Evolutionary conservation across 768 basidiomycete genomes (phyloP).

Genomic region (Albatrellus ellisii): DNA sequence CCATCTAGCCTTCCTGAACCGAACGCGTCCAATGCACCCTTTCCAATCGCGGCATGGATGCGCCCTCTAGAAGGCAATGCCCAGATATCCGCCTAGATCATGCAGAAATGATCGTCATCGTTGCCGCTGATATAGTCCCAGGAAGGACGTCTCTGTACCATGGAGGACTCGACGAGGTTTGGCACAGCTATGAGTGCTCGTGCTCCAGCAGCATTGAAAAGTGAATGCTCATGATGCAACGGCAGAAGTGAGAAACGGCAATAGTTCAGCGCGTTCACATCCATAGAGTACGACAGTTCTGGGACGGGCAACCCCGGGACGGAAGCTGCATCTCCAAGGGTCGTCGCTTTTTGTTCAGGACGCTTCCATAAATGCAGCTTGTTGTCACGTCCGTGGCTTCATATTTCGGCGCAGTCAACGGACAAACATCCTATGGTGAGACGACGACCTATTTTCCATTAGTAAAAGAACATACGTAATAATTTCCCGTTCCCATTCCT

Average conservation of each 20-base stretch:
- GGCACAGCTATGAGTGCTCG: slow-evolving; percentile 64
- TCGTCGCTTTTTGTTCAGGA: slow-evolving; percentile 29
- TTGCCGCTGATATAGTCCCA: too few species aligned
- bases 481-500: slow-evolving; percentile 54
- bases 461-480: slow-evolving; percentile 54
- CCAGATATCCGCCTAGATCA: slow-evolving; percentile 85
- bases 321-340: slow-evolving; percentile 40
- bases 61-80: slow-evolving; percentile 52
- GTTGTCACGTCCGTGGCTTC: slow-evolving; percentile 77
- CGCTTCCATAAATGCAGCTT: slow-evolving; percentile 67
- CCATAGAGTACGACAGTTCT: slow-evolving; percentile 50
- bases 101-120: too few species aligned
- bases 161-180: slow-evolving; percentile 78
- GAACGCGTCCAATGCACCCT: slow-evolving; percentile 22
- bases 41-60: slow-evolving; percentile 79
- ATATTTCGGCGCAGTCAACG: neutral
- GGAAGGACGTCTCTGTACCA: slow-evolving; percentile 29
- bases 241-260: slow-evolving; percentile 73
- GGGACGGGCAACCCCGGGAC: slow-evolving; percentile 37
- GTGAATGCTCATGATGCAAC: slow-evolving; percentile 13
- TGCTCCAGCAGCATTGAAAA: neutral
- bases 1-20: slow-evolving; percentile 27
- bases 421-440: neutral
- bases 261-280: slow-evolving; percentile 89
- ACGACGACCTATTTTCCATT: neutral